Evolutionary conservation across 1,284 basidiomycete species (phyloP).

Genomic region (Somion occarium): DNA sequence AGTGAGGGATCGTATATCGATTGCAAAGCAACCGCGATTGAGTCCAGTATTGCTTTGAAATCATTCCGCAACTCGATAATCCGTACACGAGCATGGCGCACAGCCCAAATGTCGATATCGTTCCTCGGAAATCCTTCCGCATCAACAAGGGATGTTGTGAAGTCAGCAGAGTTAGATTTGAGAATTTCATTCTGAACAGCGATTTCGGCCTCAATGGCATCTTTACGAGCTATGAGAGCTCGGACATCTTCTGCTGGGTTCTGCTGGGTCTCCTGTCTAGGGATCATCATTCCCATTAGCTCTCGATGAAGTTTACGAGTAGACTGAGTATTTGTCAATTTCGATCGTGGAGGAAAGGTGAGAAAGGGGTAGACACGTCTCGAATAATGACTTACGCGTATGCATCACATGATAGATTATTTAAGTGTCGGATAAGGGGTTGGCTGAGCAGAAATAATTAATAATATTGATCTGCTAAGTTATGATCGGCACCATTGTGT

Average conservation of each 20-base stretch:
- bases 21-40: constrained; percentile 65
- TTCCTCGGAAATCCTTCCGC: constrained; percentile 81
- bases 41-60: constrained; percentile 56
- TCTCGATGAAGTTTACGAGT: neutral
- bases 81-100: constrained; percentile 68
- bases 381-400: neutral
- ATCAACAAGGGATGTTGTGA: constrained; percentile 75
- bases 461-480: no score
- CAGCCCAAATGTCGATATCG: constrained; percentile 80
- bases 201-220: constrained; percentile 61
- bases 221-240: constrained; percentile 56
- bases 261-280: constrained; percentile 29
- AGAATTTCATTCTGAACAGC: constrained; percentile 57
- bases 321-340: neutral
- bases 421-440: neutral
- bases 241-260: constrained; percentile 50
- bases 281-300: constrained; percentile 42
- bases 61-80: constrained; percentile 81
- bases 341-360: neutral
- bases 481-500: no score
- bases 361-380: neutral
- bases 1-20: constrained; percentile 48
- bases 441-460: neutral
- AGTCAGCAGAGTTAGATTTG: constrained; percentile 50
- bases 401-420: constrained; percentile 2